These are phyloP conservation scores for Drosera capensis DNA, from an alignment of 148 eudicot species.

Conservation along the genomic window DNA sequence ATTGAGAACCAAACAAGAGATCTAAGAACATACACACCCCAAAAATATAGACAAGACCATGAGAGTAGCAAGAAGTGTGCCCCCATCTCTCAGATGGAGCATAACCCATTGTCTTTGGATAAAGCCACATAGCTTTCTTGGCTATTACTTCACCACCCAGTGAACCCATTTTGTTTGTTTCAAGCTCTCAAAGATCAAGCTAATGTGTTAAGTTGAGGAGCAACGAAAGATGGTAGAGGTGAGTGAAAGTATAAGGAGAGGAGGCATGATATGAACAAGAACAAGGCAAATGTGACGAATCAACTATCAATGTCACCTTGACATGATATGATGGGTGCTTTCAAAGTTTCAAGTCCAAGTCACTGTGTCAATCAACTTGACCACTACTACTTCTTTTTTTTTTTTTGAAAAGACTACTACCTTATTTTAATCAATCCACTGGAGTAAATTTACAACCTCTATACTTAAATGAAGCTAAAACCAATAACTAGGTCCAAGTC, in stretches of 20 bases:
- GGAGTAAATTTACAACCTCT: no score
- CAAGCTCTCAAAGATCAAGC: neutral
- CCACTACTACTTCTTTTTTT: neutral
- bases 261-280: conserved; percentile 23
- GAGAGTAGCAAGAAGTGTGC: conserved; percentile 65
- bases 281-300: conserved; percentile 18
- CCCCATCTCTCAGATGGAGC: conserved; percentile 96
- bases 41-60: conserved; percentile 64
- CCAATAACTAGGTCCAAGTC: no score
- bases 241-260: conserved; percentile 7
- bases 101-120: conserved; percentile 50
- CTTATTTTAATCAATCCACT: no score
- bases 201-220: neutral
- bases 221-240: conserved; percentile 4
- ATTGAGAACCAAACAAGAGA: neutral
- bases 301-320: conserved; percentile 44
- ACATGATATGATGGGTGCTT: conserved; percentile 95
- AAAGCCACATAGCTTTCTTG: conserved; percentile 74
- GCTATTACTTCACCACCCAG: conserved; percentile 26
- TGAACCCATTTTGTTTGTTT: conserved; percentile 32
- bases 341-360: conserved; percentile 82
- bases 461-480: no score
- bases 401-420: no score
- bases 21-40: conserved; percentile 33
- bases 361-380: conserved; percentile 65